These are phyloP conservation scores for Chlorencoelia australis DNA, from an alignment of 2,329 filamentous ascomycete species.

Conservation along the genomic window DNA sequence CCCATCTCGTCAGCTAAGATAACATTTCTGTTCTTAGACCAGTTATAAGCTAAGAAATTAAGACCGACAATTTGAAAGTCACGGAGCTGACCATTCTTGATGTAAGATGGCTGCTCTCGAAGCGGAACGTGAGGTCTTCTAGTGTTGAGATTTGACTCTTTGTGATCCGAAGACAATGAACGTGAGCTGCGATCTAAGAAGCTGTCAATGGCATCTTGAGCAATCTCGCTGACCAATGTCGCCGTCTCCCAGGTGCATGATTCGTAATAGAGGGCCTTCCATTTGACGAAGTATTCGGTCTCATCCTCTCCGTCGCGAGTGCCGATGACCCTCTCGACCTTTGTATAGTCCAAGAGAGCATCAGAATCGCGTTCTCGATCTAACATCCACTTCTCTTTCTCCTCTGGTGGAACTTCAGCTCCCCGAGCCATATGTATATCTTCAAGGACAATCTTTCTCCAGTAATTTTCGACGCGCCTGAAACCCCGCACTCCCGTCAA, in stretches of 20 bases:
- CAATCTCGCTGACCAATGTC: constrained; percentile 62
- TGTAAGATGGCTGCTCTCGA: constrained; percentile 77
- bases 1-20: constrained; percentile 99
- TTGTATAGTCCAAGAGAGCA: constrained; percentile 78
- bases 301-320: constrained; percentile 70
- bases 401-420: constrained; percentile 67
- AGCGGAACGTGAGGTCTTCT: constrained; percentile 60
- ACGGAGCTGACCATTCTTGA: constrained; percentile 74
- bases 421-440: constrained; percentile 71
- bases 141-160: constrained; percentile 65
- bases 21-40: constrained; percentile 88
- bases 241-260: constrained; percentile 88
- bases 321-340: constrained; percentile 88
- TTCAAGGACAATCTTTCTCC: constrained; percentile 68
- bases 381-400: constrained; percentile 89
- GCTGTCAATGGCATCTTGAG: constrained; percentile 84
- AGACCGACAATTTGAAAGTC: constrained; percentile 90
- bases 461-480: constrained; percentile 91
- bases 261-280: constrained; percentile 90
- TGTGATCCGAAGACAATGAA: constrained; percentile 69
- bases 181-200: constrained; percentile 77
- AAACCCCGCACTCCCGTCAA: constrained; percentile 72
- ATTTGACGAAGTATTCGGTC: constrained; percentile 89
- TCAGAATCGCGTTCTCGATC: constrained; percentile 87
- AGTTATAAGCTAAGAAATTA: constrained; percentile 94